Evolutionary conservation across 23 red algal species (phyloP).

Genomic region (Gracilaria gracilis): DNA sequence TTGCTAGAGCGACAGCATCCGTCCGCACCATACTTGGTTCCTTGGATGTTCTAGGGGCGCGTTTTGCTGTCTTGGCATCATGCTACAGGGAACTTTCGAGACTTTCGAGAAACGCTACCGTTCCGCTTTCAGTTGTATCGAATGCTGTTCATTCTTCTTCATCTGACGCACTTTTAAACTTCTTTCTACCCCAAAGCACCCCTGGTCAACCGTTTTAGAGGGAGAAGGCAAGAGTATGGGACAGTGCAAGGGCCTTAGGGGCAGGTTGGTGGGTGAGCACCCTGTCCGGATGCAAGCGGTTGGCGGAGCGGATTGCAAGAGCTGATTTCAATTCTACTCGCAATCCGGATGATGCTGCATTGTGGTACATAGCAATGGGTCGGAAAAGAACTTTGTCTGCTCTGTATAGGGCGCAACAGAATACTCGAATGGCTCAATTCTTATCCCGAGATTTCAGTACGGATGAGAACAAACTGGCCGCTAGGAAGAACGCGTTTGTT

Average conservation of each 20-base stretch:
- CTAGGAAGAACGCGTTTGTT: conserved; percentile 90
- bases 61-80: conserved; percentile 63
- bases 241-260: conserved; percentile 43
- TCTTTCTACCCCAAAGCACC: conserved; percentile 26
- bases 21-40: conserved; percentile 38
- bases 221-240: conserved; percentile 44
- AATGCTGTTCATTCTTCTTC: conserved; percentile 77
- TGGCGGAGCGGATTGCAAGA: conserved; percentile 73
- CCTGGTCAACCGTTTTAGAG: neutral
- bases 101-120: conserved; percentile 2
- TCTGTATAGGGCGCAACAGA: conserved; percentile 63
- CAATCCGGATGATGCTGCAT: conserved; percentile 69
- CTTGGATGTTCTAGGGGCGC: conserved; percentile 53
- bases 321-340: conserved; percentile 37
- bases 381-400: conserved; percentile 55
- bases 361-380: conserved; percentile 74
- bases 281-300: conserved; percentile 17
- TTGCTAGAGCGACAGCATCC: conserved; percentile 42
- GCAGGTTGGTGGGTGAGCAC: conserved; percentile 77
- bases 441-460: conserved; percentile 61
- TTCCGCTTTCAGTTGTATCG: conserved; percentile 57
- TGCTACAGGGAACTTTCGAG: conserved; percentile 38
- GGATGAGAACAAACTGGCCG: conserved; percentile 57
- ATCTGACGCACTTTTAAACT: conserved; percentile 67
- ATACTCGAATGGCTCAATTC: conserved; percentile 67